Evolutionary conservation across 1,139 yeast species (phyloP).

Genomic region (Zygoascus sp.): DNA sequence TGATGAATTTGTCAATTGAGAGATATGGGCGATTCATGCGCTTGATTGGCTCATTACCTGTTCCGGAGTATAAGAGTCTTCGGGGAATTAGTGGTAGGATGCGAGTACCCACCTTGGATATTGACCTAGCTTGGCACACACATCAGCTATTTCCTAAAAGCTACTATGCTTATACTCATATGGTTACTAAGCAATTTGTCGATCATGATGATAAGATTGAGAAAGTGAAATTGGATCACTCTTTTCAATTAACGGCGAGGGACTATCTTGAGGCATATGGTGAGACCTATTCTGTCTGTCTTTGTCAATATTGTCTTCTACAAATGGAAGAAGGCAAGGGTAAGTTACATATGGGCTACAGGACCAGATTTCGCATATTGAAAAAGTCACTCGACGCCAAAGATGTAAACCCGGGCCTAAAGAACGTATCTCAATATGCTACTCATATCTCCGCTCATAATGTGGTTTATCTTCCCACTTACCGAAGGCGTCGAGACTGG

Average conservation of each 20-base stretch:
- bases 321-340: conserved; percentile 11
- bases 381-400: background rate
- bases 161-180: conserved; percentile 31
- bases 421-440: too few relatives aligned
- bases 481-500: too few relatives aligned
- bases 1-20: conserved; percentile 27
- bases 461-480: conserved; percentile 15
- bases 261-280: conserved; percentile 26
- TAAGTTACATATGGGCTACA: conserved; percentile 2
- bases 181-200: conserved; percentile 22
- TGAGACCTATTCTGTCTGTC: conserved; percentile 33
- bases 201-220: conserved; percentile 37
- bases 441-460: conserved; percentile 23
- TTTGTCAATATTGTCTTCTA: conserved; percentile 33
- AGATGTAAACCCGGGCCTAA: too few relatives aligned
- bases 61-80: background rate
- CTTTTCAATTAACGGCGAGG: conserved; percentile 29
- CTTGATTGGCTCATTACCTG: conserved; percentile 21
- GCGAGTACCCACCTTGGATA: conserved; percentile 41
- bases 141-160: conserved; percentile 35
- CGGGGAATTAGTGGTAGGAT: conserved; percentile 15
- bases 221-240: conserved; percentile 25
- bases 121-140: conserved; percentile 43
- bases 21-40: conserved; percentile 35
- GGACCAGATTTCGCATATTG: background rate